Percentiles rank a stretch among this genome's conserved stretches.
Evolutionary conservation across 495 filamentous ascomycete species (phyloP).

Genomic region (Talaromyces stipitatus): DNA sequence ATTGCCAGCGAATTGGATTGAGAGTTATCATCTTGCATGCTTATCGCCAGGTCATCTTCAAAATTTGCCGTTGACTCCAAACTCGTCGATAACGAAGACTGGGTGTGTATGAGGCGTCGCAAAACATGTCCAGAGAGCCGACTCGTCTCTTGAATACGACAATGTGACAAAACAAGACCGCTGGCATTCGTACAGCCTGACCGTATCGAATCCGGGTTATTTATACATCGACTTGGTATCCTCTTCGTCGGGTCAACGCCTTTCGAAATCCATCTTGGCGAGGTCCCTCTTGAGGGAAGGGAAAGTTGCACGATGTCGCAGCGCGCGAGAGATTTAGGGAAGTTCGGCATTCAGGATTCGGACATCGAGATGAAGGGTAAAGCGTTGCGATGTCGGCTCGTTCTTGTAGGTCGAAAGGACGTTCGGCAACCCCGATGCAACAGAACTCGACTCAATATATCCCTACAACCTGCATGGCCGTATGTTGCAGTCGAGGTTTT

Average conservation of each 20-base stretch:
- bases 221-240: neutral
- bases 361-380: neutral
- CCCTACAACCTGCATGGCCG: too few species aligned
- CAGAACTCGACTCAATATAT: too few species aligned
- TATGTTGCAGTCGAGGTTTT: too few species aligned
- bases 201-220: neutral
- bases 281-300: neutral
- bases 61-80: neutral
- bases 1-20: neutral
- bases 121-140: neutral
- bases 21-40: neutral
- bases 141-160: neutral
- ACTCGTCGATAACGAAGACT: neutral
- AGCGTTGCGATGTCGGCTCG: neutral
- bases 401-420: neutral
- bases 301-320: constrained; percentile 1
- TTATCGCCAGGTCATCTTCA: neutral
- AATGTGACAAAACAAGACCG: neutral
- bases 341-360: constrained; percentile 1
- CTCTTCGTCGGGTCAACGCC: neutral
- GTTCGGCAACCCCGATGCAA: neutral
- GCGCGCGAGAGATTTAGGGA: neutral
- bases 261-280: neutral
- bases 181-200: neutral
- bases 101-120: neutral